Base-by-base conservation (phyloP, 768 basidiomycete species). In the Hygrocybe punicea region DNA sequence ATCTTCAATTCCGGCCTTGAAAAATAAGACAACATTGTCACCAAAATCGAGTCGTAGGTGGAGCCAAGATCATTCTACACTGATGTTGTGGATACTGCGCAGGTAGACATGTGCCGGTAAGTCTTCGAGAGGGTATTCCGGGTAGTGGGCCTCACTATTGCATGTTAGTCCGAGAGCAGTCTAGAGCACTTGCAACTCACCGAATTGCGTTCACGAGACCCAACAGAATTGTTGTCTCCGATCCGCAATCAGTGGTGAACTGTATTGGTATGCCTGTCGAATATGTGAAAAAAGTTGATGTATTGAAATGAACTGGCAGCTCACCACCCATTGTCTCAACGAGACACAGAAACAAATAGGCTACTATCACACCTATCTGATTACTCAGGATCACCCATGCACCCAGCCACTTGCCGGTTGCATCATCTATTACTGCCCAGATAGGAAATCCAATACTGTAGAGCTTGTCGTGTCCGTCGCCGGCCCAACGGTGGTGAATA, bases 391-490 rank as follows among this genome's bases (percentile, higher is more conserved):
- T 62, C 19, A 72, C 70, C 66, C 68, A 68, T 9, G 67, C 23
- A 6, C 65, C 64, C 0, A 71, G 54, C 69, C 69, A 75, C 47
- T 65, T 65, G 2, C 66, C 61, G 0, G 62, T 57, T 57, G 60
- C 66, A n/a, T 63, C 59, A 42, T 75, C 69, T 1, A 59, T 37
- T 37, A 72, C 53, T 3, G 61, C 69, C 64, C 65, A 63, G 8
- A 72, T 65, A 0, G 66, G 70, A 62, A 74, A 73, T 1, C 73
- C 69, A 46, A 73, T 68, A 10, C 25, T 48, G 8, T 48, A 45
- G 2, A 75, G 62, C 55, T 75, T 75, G 55, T 73, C 69, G 52
- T 75, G 69, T 1, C 73, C 73, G 65, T 74, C 69, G 7, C 60
- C 67, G 46, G 62, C 64, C 71, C 73, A 75, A 23, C 67, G 63